phyloP scores from a whole-genome alignment of 140 eudicot species.

The Senecio squalidus region DNA sequence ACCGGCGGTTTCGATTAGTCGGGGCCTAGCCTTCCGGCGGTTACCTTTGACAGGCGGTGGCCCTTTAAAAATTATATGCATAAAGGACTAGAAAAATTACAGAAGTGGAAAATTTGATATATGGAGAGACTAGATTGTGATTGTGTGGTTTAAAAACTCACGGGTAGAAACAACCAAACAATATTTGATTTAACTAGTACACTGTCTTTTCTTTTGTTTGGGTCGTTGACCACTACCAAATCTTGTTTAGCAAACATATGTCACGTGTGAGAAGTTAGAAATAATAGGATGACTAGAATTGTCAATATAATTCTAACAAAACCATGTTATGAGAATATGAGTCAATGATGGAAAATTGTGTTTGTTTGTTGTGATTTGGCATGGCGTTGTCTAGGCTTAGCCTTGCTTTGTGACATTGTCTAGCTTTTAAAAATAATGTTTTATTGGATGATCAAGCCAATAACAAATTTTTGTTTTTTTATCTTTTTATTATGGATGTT shows the following conservation, averaged over 20 bases:
- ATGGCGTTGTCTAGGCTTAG: too few species aligned
- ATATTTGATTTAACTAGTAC: not conserved
- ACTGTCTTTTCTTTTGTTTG: not conserved
- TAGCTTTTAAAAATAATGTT: too few species aligned
- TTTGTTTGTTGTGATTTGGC: too few species aligned
- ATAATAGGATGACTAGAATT: not conserved
- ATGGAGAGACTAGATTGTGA: not conserved
- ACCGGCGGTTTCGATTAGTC: too few species aligned
- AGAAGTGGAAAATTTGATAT: not conserved
- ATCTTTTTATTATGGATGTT: too few species aligned
- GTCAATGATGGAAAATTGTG: too few species aligned
- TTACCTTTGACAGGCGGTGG: too few species aligned
- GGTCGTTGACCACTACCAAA: conserved; percentile 15
- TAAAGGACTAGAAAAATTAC: not conserved
- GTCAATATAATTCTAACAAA: conserved; percentile 5
- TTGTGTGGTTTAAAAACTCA: conserved; percentile 3
- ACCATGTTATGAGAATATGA: not conserved
- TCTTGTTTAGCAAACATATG: not conserved
- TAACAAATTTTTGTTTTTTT: too few species aligned
- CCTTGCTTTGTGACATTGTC: too few species aligned
- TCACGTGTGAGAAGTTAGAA: conserved; percentile 8
- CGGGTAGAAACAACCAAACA: not conserved
- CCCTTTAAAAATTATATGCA: too few species aligned
- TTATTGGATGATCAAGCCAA: too few species aligned
- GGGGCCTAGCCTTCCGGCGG: too few species aligned